Percentiles rank a stretch among this genome's conserved stretches.
Conservation (phyloP, 73 alveolate genomes). For the Blepharisma japonicum region DNA sequence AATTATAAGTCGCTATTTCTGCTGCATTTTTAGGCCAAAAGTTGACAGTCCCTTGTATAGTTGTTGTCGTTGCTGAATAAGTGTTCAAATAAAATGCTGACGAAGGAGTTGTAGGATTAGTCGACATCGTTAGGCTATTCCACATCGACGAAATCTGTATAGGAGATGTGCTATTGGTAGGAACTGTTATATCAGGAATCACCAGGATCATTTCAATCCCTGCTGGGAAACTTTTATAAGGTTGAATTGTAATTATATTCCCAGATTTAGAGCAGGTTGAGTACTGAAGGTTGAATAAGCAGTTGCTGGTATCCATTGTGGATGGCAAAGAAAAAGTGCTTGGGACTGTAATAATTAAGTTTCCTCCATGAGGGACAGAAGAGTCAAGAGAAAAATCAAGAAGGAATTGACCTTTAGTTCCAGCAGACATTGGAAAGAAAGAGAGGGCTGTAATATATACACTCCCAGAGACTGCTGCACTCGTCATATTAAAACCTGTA, state of each 20-base stretch:
- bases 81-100: background rate
- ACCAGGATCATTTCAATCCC: conserved; percentile 6
- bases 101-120: background rate
- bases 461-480: background rate
- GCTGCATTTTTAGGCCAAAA: conserved; percentile 4
- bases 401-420: background rate
- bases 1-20: background rate
- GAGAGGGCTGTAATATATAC: background rate
- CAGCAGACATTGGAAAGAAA: background rate
- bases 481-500: background rate
- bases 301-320: background rate
- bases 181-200: conserved; percentile 4
- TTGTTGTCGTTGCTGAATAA: background rate
- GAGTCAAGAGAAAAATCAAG: conserved; percentile 6
- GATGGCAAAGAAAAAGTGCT: background rate
- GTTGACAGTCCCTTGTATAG: background rate
- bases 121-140: background rate
- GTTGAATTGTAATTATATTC: background rate
- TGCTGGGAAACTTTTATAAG: background rate
- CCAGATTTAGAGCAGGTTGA: background rate
- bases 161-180: background rate
- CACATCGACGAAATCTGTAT: background rate
- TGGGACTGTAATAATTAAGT: background rate
- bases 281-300: conserved; percentile 2
- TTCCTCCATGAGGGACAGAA: conserved; percentile 9